Evolutionary conservation across 768 basidiomycete genomes (phyloP), one percentile per base, ranked within the genome.

Genomic region (Auricularia heimuer): DNA sequence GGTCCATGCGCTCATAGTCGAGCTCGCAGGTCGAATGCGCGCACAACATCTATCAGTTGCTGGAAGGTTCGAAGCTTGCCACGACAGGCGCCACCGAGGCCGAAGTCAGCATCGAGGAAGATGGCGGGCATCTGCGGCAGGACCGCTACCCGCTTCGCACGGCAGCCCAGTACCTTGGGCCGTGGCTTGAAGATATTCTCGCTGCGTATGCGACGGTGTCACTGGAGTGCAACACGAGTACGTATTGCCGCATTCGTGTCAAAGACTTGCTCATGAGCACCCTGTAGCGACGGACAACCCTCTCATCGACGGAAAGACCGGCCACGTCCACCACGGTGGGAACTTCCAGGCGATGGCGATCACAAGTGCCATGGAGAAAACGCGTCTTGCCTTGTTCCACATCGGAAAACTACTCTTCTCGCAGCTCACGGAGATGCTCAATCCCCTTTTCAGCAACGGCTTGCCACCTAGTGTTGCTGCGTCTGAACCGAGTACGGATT

Each of bases 341-440:
- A 94, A 94, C 73, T 94, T 94, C 83, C 92, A 94, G 72, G 90
- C 90, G 0, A 88, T 91, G 82, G 80, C 90, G 2, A 85, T 94
- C 51, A 90, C 90, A 4, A 92, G 90, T 63, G 85, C 86, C 12
- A 92, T 93, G 89, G 92, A 94, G 73, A 90, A 92, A 74, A 89
- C 89, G 18, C 88, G 92, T 37, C 79, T 89, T 34, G 79, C 80
- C 24, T 76, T 90, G n/a, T 80, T 86, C 60, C 87, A 88, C 68
- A 75, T 89, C 61, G 88, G 88, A 62, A 86, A 86, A 70, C 77
- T 90, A 61, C 76, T 86, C 66, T 90, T 89, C 69, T 78, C 82
- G 0, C 88, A 90, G 68, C 71, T 76, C 62, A 80, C 88, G 76
- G 90, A 92, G 74, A 78, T 92, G 37, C 78, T 88, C 71, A 90